Base-by-base conservation (phyloP, 768 basidiomycete species). In the Agaricus subrufescens region DNA sequence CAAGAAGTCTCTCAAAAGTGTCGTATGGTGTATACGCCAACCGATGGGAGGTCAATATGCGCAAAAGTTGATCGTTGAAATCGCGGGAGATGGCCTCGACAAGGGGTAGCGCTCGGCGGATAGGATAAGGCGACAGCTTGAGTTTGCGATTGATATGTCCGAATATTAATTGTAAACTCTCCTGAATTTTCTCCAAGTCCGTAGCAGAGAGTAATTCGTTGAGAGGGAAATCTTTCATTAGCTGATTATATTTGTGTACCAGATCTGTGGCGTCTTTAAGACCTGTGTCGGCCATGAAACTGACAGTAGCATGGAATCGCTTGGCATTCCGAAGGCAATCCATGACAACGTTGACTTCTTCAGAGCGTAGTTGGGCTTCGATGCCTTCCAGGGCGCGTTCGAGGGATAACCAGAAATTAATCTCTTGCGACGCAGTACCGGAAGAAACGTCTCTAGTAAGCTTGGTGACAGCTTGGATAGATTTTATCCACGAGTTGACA, bases 201-300 rank as follows among this genome's bases (percentile, higher is more conserved):
- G 97, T 97, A 0, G 97, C 94, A 8, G 95, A 93, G 27, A 99
- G 81, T 19, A 98, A 84, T 66, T 98, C 96, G 67, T 99, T 97
- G 29, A 99, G 78, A 0, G 97, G 97, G 64, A 98, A 98, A 66
- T 99, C 97, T 72, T 96, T 97, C 97, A 99, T 98, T 55, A 98
- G 79, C 60, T 91, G 87, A 65, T 99, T 98, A 76, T 98, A 96
- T 70, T 97, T 98, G 77, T 95, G 94, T 10, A 98, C 96, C 3
- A 86, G 75, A 63, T 98, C 94, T 45, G 88, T 89, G 8, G 95
- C 93, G 64, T 96, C 92, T 70, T 94, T 96, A 60, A 98, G 69
- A 10, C 97, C 97, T 0, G 97, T 99, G 68, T 99, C 97, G 1
- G 96, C 92, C 57, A 96, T 91, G 75, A 99, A 98, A 69, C 91